These are phyloP conservation scores for Kwoniella shandongensis DNA, from an alignment of 768 basidiomycete species.

Conservation along the genomic window DNA sequence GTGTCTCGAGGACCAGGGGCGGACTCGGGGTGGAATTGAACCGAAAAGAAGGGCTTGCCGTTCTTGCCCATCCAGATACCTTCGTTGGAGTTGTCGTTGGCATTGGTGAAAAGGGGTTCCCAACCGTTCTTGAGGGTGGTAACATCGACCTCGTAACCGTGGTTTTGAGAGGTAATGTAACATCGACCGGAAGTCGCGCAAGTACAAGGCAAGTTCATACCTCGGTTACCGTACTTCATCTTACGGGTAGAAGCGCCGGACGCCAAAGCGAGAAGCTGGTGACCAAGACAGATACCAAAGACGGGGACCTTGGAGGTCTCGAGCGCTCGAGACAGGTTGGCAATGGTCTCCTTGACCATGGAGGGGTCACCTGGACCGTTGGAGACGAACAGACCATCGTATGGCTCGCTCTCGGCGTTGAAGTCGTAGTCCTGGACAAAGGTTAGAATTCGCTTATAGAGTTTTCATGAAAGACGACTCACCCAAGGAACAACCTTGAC, in stretches of 20 bases:
- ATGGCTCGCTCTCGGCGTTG: conserved; percentile 68
- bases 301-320: conserved; percentile 64
- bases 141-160: conserved; percentile 92
- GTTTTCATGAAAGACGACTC: conserved; percentile 12
- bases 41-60: conserved; percentile 89
- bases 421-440: conserved; percentile 71
- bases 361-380: conserved; percentile 98
- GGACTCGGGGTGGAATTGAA: conserved; percentile 98
- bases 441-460: conserved; percentile 8
- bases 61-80: conserved; percentile 84
- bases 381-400: conserved; percentile 92
- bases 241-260: conserved; percentile 92
- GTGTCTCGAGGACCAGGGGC: conserved; percentile 96
- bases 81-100: conserved; percentile 96
- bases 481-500: conserved; percentile 95
- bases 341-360: conserved; percentile 71
- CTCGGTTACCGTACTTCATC: conserved; percentile 99
- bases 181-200: conserved; percentile 89
- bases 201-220: conserved; percentile 97
- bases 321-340: conserved; percentile 68
- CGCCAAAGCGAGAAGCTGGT: conserved; percentile 92
- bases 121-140: conserved; percentile 75
- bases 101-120: conserved; percentile 93
- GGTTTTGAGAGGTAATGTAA: conserved; percentile 99
- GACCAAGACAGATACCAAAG: conserved; percentile 98